Base-by-base conservation (phyloP, 768 basidiomycete species). In the Favolaschia claudopus region DNA sequence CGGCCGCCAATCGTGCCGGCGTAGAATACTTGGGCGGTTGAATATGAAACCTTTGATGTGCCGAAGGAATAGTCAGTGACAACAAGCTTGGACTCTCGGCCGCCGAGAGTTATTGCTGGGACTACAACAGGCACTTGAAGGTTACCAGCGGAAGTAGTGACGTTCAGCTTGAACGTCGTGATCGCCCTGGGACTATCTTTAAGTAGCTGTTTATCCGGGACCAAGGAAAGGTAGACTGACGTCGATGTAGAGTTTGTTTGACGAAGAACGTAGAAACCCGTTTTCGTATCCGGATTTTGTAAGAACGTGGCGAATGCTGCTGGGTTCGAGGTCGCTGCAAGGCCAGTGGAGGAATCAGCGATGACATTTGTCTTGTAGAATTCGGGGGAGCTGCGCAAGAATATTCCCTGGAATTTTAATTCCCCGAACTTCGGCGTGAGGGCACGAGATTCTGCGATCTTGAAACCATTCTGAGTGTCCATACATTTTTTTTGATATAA, bases 321-420 rank as follows among this genome's bases (percentile, higher is more conserved):
- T 0, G 81, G 57, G 55, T 82, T 82, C 2, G 72, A 74, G 1
- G 77, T 76, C 12, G 72, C 71, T 2, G 67, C 49, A 7, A 81
- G 69, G 2, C 85, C 85, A 14, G 77, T 82, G 22, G 79, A 82
- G 22, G 85, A 80, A 64, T 91, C 83, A 4, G 85, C 88, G 20
- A 92, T 76, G 80, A 86, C 84, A 60, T 92, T 82, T 0, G 92
- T 95, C 75, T 93, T 90, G 72, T 86, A 85, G 69, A 94, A 91
- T 43, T 89, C 89, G 0, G 85, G 87, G 0, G 90, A 89, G 62
- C 88, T 90, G 25, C 93, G 86, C n/a, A 94, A 73, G 79, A 95
- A 95, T 17, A 93, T 70, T n/a, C 84, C 88, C 67, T 94, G 85
- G 19, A 86, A 81, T 70, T 93, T 95, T 45, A 95, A 77, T 66